Percentiles rank a stretch among this genome's conserved stretches.
phyloP scores from a whole-genome alignment of 2,329 filamentous ascomycete genomes.

The Pezicula carpinea region DNA sequence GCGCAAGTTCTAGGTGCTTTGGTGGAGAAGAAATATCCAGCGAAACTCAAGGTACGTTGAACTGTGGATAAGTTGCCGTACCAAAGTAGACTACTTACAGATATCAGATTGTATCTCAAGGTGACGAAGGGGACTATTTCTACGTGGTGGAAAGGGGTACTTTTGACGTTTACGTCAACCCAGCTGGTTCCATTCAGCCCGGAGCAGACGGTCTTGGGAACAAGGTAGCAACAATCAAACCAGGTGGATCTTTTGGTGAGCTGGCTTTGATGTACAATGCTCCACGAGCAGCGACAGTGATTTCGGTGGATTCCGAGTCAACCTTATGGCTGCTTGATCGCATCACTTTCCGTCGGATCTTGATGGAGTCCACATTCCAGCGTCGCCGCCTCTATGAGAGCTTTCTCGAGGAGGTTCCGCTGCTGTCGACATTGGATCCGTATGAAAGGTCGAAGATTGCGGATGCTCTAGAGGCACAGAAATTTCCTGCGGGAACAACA shows the following conservation, averaged over 20 bases:
- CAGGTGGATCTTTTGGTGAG: conserved; percentile 93
- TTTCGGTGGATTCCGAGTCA: conserved; percentile 72
- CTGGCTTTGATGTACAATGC: conserved; percentile 98
- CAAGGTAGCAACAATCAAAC: conserved; percentile 75
- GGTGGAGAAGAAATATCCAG: conserved; percentile 91
- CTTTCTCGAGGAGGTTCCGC: conserved; percentile 89
- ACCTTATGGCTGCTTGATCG: conserved; percentile 94
- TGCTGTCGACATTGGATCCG: conserved; percentile 75
- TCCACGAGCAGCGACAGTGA: conserved; percentile 88
- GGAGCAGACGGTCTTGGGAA: conserved; percentile 78
- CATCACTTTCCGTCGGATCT: conserved; percentile 91
- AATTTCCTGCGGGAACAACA: conserved; percentile 70
- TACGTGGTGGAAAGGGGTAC: conserved; percentile 90
- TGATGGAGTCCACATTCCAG: conserved; percentile 98
- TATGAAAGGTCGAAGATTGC: conserved; percentile 98
- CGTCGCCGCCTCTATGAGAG: conserved; percentile 95
- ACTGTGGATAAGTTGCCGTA: background rate
- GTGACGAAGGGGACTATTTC: conserved; percentile 94
- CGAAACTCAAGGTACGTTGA: conserved; percentile 63
- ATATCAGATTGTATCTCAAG: conserved; percentile 85
- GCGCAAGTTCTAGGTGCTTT: conserved; percentile 82
- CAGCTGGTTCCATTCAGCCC: conserved; percentile 69
- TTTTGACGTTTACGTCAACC: conserved; percentile 89
- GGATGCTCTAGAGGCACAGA: conserved; percentile 88
- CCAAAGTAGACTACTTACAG: conserved; percentile 4